These are phyloP conservation scores for Sporothrix euskadiensis DNA, from an alignment of 2,329 filamentous ascomycete species.

Conservation along the genomic window DNA sequence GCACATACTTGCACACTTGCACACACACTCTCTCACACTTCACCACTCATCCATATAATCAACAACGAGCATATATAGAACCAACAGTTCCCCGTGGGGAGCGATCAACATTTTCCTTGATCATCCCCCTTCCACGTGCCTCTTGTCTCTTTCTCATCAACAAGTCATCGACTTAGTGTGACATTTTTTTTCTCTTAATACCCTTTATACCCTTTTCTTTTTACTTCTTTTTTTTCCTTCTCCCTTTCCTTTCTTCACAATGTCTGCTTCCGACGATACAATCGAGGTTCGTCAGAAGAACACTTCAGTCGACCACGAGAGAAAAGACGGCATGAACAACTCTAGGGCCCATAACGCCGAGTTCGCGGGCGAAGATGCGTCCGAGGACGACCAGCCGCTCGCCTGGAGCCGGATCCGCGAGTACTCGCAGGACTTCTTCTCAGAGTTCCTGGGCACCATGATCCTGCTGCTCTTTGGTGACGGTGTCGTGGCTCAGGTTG, in stretches of 20 bases:
- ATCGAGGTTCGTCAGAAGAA: slow-evolving; percentile 25
- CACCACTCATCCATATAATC: slow-evolving; percentile 12
- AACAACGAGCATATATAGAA: slow-evolving; percentile 21
- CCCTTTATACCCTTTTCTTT: background rate
- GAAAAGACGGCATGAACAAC: slow-evolving; percentile 25
- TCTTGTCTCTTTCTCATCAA: slow-evolving; percentile 9
- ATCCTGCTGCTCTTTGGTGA: slow-evolving; percentile 69
- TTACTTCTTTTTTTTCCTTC: background rate
- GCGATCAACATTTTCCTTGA: slow-evolving; percentile 8
- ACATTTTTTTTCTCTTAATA: slow-evolving; percentile 10
- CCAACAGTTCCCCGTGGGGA: slow-evolving; percentile 21
- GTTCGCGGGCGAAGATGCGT: slow-evolving; percentile 18
- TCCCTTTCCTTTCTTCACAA: background rate
- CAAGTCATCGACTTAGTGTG: background rate
- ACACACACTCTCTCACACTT: background rate
- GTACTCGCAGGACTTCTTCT: slow-evolving; percentile 58
- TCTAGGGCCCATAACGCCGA: slow-evolving; percentile 23
- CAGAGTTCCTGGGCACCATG: slow-evolving; percentile 69
- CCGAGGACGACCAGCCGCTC: slow-evolving; percentile 23
- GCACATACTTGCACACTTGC: background rate
- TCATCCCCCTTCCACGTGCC: slow-evolving; percentile 13
- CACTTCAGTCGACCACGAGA: slow-evolving; percentile 3
- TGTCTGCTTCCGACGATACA: slow-evolving; percentile 28
- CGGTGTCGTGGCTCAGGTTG: slow-evolving; percentile 69
- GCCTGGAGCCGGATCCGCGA: slow-evolving; percentile 56